Evolutionary conservation across 495 filamentous ascomycete genomes (phyloP).

Genomic region (Xanthoparmelia taractica): DNA sequence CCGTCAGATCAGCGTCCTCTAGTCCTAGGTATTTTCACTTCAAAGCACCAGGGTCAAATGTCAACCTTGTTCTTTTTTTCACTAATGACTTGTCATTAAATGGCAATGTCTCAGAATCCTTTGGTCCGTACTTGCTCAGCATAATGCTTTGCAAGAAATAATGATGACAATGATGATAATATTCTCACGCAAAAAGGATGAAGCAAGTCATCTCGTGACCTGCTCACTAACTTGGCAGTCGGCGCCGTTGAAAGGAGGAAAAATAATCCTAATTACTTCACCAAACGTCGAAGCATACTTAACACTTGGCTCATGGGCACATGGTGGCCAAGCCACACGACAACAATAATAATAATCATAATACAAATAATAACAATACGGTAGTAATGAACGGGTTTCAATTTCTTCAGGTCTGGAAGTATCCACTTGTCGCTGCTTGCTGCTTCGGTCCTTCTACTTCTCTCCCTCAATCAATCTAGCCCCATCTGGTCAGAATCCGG

Average conservation of each 20-base stretch:
- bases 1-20: not conserved
- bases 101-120: too few relatives aligned
- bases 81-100: not conserved
- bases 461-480: not conserved
- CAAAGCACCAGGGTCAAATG: too few relatives aligned
- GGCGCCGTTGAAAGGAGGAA: not conserved
- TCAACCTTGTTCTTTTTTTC: too few relatives aligned
- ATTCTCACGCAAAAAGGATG: not conserved
- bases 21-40: too few relatives aligned
- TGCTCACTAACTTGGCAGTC: not conserved
- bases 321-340: too few relatives aligned
- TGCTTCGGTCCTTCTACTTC: too few relatives aligned
- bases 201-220: slow-evolving; percentile 6
- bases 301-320: too few relatives aligned
- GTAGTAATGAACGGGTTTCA: too few relatives aligned
- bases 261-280: not conserved
- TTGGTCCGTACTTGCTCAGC: not conserved
- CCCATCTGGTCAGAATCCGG: slow-evolving; percentile 13
- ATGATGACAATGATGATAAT: too few relatives aligned
- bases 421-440: not conserved
- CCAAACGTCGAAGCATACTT: not conserved
- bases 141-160: too few relatives aligned
- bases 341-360: too few relatives aligned
- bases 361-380: too few relatives aligned
- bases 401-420: not conserved